These are phyloP conservation scores for Huntiella abstrusa DNA, from an alignment of 2,329 filamentous ascomycete genomes.

Conservation along the genomic window DNA sequence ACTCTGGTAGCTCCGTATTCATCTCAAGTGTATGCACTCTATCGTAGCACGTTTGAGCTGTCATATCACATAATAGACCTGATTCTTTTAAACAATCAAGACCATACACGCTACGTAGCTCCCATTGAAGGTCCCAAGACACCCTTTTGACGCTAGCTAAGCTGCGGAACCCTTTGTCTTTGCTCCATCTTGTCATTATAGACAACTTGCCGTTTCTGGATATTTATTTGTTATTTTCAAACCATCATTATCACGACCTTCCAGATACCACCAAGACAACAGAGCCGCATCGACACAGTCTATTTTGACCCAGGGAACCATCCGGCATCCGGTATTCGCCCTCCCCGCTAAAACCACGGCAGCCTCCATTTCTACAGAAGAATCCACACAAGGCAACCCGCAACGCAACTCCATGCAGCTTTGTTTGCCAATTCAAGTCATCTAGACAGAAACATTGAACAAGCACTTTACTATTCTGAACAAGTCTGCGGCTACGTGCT, in stretches of 20 bases:
- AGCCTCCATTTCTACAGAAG: no score
- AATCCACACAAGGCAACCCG: no score
- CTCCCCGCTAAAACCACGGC: not conserved
- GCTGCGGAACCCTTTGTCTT: not conserved
- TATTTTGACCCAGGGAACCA: no score
- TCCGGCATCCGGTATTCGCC: not conserved
- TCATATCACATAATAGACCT: not conserved
- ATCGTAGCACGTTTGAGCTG: not conserved
- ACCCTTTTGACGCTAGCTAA: not conserved
- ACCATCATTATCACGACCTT: slow-evolving; percentile 3
- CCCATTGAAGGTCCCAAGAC: not conserved
- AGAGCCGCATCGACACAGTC: no score
- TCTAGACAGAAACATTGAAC: no score
- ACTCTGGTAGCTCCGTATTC: not conserved
- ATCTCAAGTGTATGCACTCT: not conserved
- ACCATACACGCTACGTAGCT: no score
- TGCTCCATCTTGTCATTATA: slow-evolving; percentile 1
- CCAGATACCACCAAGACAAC: not conserved
- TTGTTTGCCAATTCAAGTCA: no score
- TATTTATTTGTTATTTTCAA: slow-evolving; percentile 11
- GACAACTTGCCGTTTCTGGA: slow-evolving; percentile 6
- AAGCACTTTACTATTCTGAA: no score
- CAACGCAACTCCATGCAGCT: no score
- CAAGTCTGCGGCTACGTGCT: no score
- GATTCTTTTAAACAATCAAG: not conserved